phyloP scores from a whole-genome alignment of 2,329 filamentous ascomycete genomes.

The Curvularia spicifera region DNA sequence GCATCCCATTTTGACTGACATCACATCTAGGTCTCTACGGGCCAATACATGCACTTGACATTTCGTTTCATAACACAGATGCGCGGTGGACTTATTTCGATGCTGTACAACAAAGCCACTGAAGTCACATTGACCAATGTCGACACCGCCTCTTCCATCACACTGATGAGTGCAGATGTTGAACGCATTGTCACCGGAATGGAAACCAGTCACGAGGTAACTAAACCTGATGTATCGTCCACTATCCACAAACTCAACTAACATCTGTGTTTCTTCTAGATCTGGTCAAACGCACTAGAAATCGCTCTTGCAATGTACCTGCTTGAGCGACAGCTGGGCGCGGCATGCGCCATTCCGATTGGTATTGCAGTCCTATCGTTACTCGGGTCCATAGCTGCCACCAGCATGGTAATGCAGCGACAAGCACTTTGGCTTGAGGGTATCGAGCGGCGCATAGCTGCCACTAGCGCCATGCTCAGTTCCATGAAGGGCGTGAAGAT shows the following conservation, averaged over 20 bases:
- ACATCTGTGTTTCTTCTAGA: not conserved
- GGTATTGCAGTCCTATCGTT: slow-evolving; percentile 49
- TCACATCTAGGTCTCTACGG: slow-evolving; percentile 37
- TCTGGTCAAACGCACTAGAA: slow-evolving; percentile 51
- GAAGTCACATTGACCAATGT: slow-evolving; percentile 38
- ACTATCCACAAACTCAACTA: not conserved
- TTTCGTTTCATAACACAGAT: slow-evolving; percentile 47
- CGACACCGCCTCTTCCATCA: slow-evolving; percentile 41
- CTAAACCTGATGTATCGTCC: not conserved
- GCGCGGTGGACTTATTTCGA: slow-evolving; percentile 45
- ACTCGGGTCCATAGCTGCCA: slow-evolving; percentile 38
- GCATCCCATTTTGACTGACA: slow-evolving; percentile 20
- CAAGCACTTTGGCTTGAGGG: slow-evolving; percentile 53
- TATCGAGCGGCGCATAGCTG: slow-evolving; percentile 53
- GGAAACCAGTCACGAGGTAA: slow-evolving; percentile 43
- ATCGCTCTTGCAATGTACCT: slow-evolving; percentile 57
- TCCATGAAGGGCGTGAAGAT: slow-evolving; percentile 58
- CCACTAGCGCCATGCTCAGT: slow-evolving; percentile 52
- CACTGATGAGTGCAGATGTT: slow-evolving; percentile 48
- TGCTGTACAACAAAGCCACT: slow-evolving; percentile 46
- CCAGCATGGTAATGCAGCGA: slow-evolving; percentile 40
- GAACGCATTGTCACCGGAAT: slow-evolving; percentile 46
- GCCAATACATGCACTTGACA: slow-evolving; percentile 44
- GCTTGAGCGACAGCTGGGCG: slow-evolving; percentile 56
- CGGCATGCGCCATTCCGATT: slow-evolving; percentile 57